Base-by-base conservation (phyloP, 257 asterid genomes). In the Datura wrightii region DNA sequence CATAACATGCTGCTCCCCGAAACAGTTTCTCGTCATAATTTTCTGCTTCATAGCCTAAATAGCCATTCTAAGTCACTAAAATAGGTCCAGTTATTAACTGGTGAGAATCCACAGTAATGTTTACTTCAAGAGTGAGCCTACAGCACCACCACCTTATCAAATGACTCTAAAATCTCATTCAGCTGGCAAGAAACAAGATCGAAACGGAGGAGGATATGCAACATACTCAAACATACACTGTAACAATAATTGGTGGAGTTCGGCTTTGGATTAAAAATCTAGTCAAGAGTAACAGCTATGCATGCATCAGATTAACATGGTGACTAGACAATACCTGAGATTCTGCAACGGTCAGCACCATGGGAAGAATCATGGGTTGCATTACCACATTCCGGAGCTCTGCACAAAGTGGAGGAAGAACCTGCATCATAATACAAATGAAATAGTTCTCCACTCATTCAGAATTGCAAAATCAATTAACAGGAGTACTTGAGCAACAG, bases 351-450 rank as follows among this genome's bases (percentile, higher is more conserved):
- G 99, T 97, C 87, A 97, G 88, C 88, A 97, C 99, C 99, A 97
- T 97, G 66, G 99, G 99, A 85, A 97, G 92, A 90, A 97, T 97
- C 96, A 97, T 92, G 55, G 98, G 98, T 84, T 97, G 99, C 99
- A 97, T 95, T 24, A 97, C 99, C 96, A 97, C 80, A 89, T 97
- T 97, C 37, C 99, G 92, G 52, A 97, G 99, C 92, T 97, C 99
- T 16, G 99, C 97, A 85, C 98, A 95, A 84, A 97, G 98, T 62
- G 99, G 99, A 80, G 99, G 99, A 86, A 97, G 99, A 90, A 97
- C 99, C 99, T 97, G 92, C 67, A 87, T 81, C 67, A 72, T 39
- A 60, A 56, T 63, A 60, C 63, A 41, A 69, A 86, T 78, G 82
- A 37, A 65, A 85, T 55, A 87, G 52, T 71, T 79, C 83, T 83